Percentiles rank a stretch among this genome's conserved stretches.
phyloP scores from a whole-genome alignment of 495 filamentous ascomycete species.

The Neurospora africana region DNA sequence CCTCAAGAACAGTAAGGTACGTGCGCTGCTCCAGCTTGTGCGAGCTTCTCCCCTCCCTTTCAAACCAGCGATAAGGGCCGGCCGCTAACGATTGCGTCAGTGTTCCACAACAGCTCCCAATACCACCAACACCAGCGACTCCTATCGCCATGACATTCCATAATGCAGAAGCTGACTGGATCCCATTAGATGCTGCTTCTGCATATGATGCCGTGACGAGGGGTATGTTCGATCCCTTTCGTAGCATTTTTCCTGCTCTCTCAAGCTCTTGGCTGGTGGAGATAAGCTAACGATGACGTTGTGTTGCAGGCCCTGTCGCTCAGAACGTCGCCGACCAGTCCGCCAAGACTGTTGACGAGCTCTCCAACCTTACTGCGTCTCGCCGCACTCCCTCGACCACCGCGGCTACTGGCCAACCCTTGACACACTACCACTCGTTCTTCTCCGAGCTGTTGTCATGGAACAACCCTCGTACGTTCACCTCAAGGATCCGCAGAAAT shows the following conservation, averaged over 20 bases:
- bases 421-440: conserved; percentile 95
- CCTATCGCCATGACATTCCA: not conserved
- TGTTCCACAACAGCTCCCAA: conserved; percentile 15
- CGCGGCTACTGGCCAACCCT: conserved; percentile 71
- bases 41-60: not conserved
- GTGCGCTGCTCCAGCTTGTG: conserved; percentile 10
- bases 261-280: not conserved
- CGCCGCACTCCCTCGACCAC: conserved; percentile 56
- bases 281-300: conserved; percentile 14
- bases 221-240: not conserved
- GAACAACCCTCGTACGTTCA: conserved; percentile 40
- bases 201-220: conserved; percentile 22
- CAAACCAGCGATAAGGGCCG: conserved; percentile 1
- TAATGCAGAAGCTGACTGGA: conserved; percentile 10
- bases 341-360: conserved; percentile 60
- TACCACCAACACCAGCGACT: conserved; percentile 1
- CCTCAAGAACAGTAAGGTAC: conserved; percentile 38
- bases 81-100: conserved; percentile 21
- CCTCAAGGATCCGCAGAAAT: conserved; percentile 9
- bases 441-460: conserved; percentile 77
- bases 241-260: not conserved
- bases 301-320: conserved; percentile 56
- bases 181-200: conserved; percentile 28
- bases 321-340: conserved; percentile 65
- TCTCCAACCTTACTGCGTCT: conserved; percentile 62